Percentiles rank a stretch among this genome's conserved stretches.
Conservation (phyloP, 306 rosid genomes). For the Crotalaria pallida region DNA sequence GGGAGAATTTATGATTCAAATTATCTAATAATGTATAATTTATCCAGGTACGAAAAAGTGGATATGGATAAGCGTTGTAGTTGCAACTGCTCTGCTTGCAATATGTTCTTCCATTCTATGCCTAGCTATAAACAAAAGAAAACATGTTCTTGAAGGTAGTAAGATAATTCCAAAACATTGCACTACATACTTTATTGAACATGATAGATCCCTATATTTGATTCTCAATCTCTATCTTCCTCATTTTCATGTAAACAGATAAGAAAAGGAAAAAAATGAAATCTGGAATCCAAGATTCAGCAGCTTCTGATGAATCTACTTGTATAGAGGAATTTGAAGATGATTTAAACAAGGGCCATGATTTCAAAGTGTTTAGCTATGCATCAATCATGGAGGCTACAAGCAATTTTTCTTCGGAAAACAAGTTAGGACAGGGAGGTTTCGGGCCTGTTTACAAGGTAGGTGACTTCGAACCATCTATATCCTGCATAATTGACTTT, state of each 20-base stretch:
- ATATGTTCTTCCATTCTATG: not conserved
- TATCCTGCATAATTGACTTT: not conserved
- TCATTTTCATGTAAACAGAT: not conserved
- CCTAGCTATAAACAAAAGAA: not conserved
- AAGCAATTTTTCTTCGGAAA: not conserved
- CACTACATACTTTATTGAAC: too few species aligned
- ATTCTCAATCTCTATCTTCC: not conserved
- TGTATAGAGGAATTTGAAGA: not conserved
- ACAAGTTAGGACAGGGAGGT: conserved; percentile 30
- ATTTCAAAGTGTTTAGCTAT: conserved; percentile 18
- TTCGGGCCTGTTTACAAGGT: conserved; percentile 32
- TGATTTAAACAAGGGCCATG: not conserved
- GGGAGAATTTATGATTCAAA: not conserved
- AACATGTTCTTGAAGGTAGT: not conserved
- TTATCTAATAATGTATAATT: not conserved
- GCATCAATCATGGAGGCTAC: conserved; percentile 19
- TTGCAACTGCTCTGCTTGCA: not conserved
- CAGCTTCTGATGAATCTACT: not conserved
- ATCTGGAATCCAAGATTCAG: not conserved
- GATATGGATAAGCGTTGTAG: conserved; percentile 16
- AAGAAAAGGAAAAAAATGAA: not conserved
- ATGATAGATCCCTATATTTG: not conserved
- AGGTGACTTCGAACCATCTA: not conserved
- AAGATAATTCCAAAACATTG: not conserved
- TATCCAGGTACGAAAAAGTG: not conserved